Conservation (phyloP, 2,329 filamentous ascomycete species). For the Leptosphaerulina australis region DNA sequence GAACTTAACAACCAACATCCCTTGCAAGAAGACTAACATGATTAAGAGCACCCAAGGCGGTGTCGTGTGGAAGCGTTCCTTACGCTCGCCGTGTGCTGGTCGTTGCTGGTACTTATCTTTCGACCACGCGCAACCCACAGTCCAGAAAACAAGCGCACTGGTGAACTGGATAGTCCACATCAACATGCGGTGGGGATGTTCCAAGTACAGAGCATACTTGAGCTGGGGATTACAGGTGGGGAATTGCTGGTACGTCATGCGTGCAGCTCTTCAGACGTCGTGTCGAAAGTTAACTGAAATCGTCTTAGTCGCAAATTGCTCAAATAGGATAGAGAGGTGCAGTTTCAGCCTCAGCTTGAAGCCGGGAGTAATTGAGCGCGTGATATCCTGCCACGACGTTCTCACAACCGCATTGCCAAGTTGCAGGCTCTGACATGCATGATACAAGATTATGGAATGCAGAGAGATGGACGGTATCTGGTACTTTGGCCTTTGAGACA, state of each 20-base stretch:
- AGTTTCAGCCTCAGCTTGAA: not conserved
- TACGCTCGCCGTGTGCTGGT: not conserved
- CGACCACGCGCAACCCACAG: not conserved
- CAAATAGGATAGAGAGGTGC: not conserved
- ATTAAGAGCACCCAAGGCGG: not conserved
- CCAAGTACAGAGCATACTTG: not conserved
- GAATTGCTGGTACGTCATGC: too few species aligned
- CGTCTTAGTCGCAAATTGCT: too few species aligned
- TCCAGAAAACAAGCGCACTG: not conserved
- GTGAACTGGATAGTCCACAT: not conserved
- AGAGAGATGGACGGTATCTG: not conserved
- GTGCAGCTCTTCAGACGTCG: too few species aligned
- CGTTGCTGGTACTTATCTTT: not conserved
- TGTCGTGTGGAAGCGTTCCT: not conserved
- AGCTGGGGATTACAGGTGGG: too few species aligned
- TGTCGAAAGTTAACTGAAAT: too few species aligned
- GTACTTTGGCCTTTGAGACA: not conserved
- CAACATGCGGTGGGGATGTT: not conserved
- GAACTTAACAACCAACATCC: not conserved
- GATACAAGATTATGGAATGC: not conserved
- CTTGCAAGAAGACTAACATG: not conserved
- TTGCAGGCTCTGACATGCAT: slow-evolving; percentile 1
- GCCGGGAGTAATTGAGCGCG: not conserved
- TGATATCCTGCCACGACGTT: slow-evolving; percentile 5
- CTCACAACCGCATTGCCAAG: not conserved